Evolutionary conservation across 2,329 filamentous ascomycete genomes (phyloP), one percentile per base, ranked within the genome.

Genomic region (Diplodia seriata): DNA sequence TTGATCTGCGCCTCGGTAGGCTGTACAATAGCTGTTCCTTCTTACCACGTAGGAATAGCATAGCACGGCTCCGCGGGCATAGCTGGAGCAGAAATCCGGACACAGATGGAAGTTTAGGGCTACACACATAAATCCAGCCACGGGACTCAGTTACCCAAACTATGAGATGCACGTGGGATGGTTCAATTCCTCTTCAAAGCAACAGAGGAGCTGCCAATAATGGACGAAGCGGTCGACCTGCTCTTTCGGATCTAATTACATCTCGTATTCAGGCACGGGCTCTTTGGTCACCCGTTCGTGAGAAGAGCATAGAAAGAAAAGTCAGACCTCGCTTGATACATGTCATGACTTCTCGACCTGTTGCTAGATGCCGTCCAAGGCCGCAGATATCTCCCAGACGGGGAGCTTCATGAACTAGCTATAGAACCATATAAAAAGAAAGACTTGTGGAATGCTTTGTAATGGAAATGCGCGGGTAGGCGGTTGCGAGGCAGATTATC

Each of bases 401-500:
- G 15, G 43, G 1, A 20, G 18, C 18, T n/a, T 8, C 4, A 20
- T 47, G 18, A 20, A n/a, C 2, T n/a, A 8, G 18, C 9, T 47
- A 47, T 47, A 47, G 43, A 20, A 3, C 18, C n/a, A 11, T 47
- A 18, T 15, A 15, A 18, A 8, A 18, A 6, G 6, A n/a, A 18
- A 11, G 7, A 12, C 18, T 36, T n/a, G 5, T 15, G 53, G 9
- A 31, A 56, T 59, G 57, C 40, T 63, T 63, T 63, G 59, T 63
- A 63, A 63, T 63, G n/a, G 29, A 26, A 26, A 31, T 8, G n/a
- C n/a, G 43, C 47, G 47, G 26, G 59, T 51, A 26, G 59, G 47
- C n/a, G 40, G 40, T 15, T 11, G 23, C 33, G 7, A n/a, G 43
- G 36, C 29, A 51, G 29, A 38, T 49, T 23, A 18, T 23, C 57